These are phyloP conservation scores for Pestalotiopsis sp. DNA, from an alignment of 2,329 filamentous ascomycete species.

Conservation along the genomic window DNA sequence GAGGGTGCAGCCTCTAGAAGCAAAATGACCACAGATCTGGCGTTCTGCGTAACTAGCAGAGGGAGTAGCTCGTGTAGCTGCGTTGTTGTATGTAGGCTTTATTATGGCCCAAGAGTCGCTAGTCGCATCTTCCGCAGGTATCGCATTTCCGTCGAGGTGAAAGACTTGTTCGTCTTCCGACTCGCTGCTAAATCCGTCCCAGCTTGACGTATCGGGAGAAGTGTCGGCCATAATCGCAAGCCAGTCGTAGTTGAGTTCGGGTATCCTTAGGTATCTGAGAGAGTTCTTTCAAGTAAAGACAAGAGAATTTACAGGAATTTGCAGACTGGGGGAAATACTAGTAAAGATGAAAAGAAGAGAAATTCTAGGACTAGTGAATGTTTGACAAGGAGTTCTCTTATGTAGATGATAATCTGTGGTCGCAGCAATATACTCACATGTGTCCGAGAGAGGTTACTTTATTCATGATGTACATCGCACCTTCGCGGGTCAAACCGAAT, in stretches of 20 bases:
- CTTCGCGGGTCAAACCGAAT: not conserved
- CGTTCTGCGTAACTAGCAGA: not conserved
- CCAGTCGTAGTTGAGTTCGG: not conserved
- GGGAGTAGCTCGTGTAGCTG: not conserved
- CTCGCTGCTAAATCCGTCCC: not conserved
- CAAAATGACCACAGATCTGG: not conserved
- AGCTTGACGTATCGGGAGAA: not conserved
- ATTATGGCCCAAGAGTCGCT: not conserved
- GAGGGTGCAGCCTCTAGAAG: not conserved
- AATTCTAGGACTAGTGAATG: too few relatives aligned
- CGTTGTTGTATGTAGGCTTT: not conserved
- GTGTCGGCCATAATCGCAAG: not conserved
- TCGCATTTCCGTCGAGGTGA: not conserved
- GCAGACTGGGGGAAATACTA: not conserved
- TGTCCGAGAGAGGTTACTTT: too few relatives aligned
- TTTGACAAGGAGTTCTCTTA: too few relatives aligned
- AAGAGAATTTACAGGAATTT: not conserved
- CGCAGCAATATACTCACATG: not conserved
- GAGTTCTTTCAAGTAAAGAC: not conserved
- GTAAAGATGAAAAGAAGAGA: not conserved
- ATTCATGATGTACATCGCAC: not conserved
- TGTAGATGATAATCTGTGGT: not conserved
- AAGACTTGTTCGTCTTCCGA: slow-evolving; percentile 1
- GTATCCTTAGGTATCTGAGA: not conserved
- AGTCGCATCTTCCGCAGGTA: not conserved